Conservation (phyloP, 148 eudicot genomes). For the Arctostaphylos glauca region DNA sequence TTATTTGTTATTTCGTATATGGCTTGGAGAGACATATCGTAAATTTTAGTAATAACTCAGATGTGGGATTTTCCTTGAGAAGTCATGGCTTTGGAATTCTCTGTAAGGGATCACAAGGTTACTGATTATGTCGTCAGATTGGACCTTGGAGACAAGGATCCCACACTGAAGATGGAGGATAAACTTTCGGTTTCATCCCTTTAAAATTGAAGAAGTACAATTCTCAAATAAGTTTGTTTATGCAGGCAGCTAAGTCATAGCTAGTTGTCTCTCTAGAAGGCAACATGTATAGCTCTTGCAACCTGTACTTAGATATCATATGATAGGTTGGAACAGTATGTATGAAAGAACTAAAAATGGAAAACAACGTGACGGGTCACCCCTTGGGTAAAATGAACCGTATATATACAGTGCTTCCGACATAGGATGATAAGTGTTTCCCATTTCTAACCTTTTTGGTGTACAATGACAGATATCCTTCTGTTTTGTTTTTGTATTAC, state of each 20-base stretch:
- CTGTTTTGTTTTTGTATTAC: background rate
- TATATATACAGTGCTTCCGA: background rate
- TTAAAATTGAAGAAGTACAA: background rate
- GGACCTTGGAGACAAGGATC: background rate
- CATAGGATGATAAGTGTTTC: background rate
- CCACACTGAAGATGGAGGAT: too few species aligned
- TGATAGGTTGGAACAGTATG: background rate
- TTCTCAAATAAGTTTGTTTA: background rate
- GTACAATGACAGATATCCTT: background rate
- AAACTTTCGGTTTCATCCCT: background rate
- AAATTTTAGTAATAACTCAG: background rate
- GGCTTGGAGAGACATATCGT: background rate
- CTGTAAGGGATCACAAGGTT: background rate
- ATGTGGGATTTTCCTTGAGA: slow-evolving; percentile 1
- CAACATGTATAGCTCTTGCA: background rate
- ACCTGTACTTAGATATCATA: background rate
- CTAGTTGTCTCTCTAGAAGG: background rate
- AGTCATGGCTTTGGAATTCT: background rate
- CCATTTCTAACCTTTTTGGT: background rate
- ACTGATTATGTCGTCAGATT: background rate
- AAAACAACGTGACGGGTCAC: background rate
- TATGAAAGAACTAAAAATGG: background rate
- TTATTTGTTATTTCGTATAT: background rate
- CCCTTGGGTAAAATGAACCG: background rate
- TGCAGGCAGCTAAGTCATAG: background rate